phyloP scores from a whole-genome alignment of 176 grass and related monocot genomes.

The Chrysopogon serrulatus region DNA sequence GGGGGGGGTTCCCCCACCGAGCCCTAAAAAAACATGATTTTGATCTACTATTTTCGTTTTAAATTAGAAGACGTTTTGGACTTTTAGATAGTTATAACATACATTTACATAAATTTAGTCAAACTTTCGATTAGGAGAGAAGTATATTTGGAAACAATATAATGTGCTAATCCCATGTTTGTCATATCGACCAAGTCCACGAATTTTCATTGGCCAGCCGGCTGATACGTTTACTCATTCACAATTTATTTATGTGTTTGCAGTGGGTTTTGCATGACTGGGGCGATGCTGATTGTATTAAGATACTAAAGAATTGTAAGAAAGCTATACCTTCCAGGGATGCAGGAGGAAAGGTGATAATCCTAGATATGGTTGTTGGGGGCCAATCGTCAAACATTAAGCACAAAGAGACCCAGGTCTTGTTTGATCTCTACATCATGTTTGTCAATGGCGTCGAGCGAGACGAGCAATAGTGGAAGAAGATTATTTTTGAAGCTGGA shows the following conservation, averaged over 20 bases:
- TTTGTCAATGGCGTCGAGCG: background rate
- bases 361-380: constrained; percentile 26
- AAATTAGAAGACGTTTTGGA: too few species aligned
- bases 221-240: too few species aligned
- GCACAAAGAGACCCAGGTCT: background rate
- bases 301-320: constrained; percentile 38
- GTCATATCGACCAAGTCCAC: background rate
- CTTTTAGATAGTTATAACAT: too few species aligned
- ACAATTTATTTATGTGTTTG: background rate
- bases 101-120: too few species aligned
- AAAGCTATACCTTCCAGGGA: constrained; percentile 30
- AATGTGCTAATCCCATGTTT: too few species aligned
- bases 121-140: too few species aligned
- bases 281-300: constrained; percentile 30
- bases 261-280: constrained; percentile 57
- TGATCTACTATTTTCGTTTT: too few species aligned
- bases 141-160: too few species aligned
- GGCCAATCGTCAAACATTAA: background rate
- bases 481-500: constrained; percentile 19
- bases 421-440: constrained; percentile 19
- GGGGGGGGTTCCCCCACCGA: too few species aligned
- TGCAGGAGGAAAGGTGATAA: constrained; percentile 33
- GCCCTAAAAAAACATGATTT: too few species aligned
- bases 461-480: constrained; percentile 35
- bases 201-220: too few species aligned